These are phyloP conservation scores for Leccinum sublutescens DNA, from an alignment of 768 basidiomycete species.

Conservation along the genomic window DNA sequence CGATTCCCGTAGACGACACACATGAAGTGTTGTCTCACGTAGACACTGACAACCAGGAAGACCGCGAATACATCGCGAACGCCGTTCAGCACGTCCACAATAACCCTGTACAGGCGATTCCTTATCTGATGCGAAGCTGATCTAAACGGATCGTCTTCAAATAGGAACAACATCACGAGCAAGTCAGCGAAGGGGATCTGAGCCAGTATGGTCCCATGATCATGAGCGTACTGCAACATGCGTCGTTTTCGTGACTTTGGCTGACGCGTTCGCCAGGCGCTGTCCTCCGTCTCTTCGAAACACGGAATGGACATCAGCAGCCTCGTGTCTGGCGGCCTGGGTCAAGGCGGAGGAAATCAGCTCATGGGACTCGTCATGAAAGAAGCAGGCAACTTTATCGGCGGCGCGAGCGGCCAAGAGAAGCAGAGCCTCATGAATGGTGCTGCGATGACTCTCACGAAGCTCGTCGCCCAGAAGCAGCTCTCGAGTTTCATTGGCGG, in stretches of 20 bases:
- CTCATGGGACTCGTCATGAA: conserved; percentile 87
- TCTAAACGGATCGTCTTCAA: neutral
- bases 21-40: conserved; percentile 61
- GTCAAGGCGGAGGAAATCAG: conserved; percentile 52
- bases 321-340: conserved; percentile 32
- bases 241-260: neutral
- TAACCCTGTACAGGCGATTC: conserved; percentile 16
- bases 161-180: conserved; percentile 18
- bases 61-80: conserved; percentile 10
- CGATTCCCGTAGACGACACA: conserved; percentile 50
- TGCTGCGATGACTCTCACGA: conserved; percentile 84
- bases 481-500: conserved; percentile 47
- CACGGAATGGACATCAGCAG: conserved; percentile 35
- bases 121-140: neutral
- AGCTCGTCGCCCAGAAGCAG: conserved; percentile 71
- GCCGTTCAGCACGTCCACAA: conserved; percentile 23
- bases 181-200: conserved; percentile 11
- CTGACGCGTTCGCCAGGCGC: conserved; percentile 17
- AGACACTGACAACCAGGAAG: conserved; percentile 7
- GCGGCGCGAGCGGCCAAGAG: conserved; percentile 53
- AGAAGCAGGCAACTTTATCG: conserved; percentile 73
- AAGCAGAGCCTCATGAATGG: conserved; percentile 86
- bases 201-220: conserved; percentile 22
- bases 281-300: conserved; percentile 13
- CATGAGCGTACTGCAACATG: conserved; percentile 6